These are phyloP conservation scores for Rhododendron molle DNA, from an alignment of 148 eudicot species.

Conservation along the genomic window DNA sequence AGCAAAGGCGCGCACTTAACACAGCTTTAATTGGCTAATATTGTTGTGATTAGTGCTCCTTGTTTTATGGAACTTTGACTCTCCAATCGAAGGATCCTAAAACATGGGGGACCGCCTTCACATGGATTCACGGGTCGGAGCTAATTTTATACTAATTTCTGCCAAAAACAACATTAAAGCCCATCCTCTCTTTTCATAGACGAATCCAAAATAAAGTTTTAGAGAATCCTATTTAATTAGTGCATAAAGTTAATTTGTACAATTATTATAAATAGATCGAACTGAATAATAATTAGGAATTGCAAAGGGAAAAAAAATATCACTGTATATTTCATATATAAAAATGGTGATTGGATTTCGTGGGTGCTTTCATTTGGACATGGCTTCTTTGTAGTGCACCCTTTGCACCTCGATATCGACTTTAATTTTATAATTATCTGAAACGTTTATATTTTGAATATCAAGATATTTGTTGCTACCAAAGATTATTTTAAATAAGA, in stretches of 20 bases:
- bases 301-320: neutral
- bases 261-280: neutral
- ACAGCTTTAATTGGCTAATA: neutral
- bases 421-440: too few relatives aligned
- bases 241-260: neutral
- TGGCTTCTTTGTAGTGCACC: too few relatives aligned
- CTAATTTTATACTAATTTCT: conserved; percentile 6
- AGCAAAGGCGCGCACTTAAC: neutral
- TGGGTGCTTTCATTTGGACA: too few relatives aligned
- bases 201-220: neutral
- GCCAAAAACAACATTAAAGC: neutral
- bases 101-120: conserved; percentile 29
- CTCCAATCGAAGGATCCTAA: conserved; percentile 1
- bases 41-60: neutral
- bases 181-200: neutral
- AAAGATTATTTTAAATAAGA: too few relatives aligned
- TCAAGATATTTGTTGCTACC: too few relatives aligned
- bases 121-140: conserved; percentile 21
- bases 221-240: neutral
- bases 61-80: neutral
- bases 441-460: too few relatives aligned
- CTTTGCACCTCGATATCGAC: too few relatives aligned
- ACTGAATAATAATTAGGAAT: neutral
- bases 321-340: neutral
- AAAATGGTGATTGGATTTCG: too few relatives aligned